Base-by-base conservation (phyloP, 2,329 filamentous ascomycete species). In the Colletotrichum orbiculare region DNA sequence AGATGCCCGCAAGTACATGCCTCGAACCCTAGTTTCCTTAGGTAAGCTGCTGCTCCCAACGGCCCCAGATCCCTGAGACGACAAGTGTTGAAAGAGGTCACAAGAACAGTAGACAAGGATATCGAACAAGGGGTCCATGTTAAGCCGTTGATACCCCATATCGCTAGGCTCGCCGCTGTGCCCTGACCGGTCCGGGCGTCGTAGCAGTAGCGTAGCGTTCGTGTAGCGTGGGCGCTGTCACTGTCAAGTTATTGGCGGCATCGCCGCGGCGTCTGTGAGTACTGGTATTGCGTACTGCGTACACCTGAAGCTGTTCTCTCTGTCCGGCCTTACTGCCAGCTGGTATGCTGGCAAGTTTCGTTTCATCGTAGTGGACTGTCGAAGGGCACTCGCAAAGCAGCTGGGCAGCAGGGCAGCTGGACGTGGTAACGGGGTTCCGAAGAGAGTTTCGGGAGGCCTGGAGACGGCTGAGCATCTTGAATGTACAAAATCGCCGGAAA, bases 151-250 rank as follows among this genome's bases (percentile, higher is more conserved):
- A 53, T 65, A 65, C 62, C 62, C 52, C 58, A 62, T 53, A 53
- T 62, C 52, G 58, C 50, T 53, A 52, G 46, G 35, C 62, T 56
- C 46, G 52, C 46, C 47, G 58, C 15, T 25, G 25, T 62, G 62
- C 62, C 62, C 41, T 65, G 58, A 62, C 52, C 58, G 50, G 62
- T 62, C 62, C 62, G 58, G 62, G 58, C 62, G 62, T 62, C 17
- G 52, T 60, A 15, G 58, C 52, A 11, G 47, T 56, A 41, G 45
- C 43, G 45, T 13, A 39, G 60, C 49, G 46, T 45, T 37, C 45
- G 42, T 48, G 56, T 54, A 50, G 56, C 56, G 49, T 54, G 61
- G 49, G 61, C 56, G 62, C 58, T 62, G 62, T 65, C 56, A 58
- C 58, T 62, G 62, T 65, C 58, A 56, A 56, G 25, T 45, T 62